Evolutionary conservation across 139 green algal genomes (phyloP).

Genomic region (Mesotaenium endlicherianum): DNA sequence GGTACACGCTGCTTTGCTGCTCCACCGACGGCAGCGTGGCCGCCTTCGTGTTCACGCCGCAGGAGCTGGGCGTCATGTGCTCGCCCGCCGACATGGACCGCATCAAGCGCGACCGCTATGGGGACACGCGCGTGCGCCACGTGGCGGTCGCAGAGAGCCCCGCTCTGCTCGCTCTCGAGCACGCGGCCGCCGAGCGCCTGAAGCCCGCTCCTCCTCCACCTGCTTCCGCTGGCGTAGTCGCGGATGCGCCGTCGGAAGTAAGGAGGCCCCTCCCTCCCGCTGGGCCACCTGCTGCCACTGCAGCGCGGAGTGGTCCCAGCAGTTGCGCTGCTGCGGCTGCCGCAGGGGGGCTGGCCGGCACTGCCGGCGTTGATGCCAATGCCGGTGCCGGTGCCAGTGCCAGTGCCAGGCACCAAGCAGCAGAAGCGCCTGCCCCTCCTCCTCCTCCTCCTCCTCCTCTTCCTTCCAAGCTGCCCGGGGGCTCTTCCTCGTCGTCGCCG

Average conservation of each 20-base stretch:
- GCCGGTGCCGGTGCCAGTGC: background rate
- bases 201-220: background rate
- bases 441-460: too few relatives aligned
- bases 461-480: too few relatives aligned
- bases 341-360: too few relatives aligned
- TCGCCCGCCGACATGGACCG: conserved; percentile 57
- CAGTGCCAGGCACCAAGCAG: background rate
- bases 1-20: conserved; percentile 67
- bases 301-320: too few relatives aligned
- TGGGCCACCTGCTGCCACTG: background rate
- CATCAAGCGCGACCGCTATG: conserved; percentile 65
- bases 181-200: background rate
- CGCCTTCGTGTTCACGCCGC: conserved; percentile 57
- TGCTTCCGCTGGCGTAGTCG: background rate
- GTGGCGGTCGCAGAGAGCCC: conserved; percentile 45
- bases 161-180: conserved; percentile 51
- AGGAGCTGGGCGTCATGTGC: conserved; percentile 62
- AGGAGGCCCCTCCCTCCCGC: background rate
- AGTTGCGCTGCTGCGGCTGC: too few relatives aligned
- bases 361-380: background rate
- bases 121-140: conserved; percentile 25
- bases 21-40: conserved; percentile 75
- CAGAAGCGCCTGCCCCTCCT: background rate
- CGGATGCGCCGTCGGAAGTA: too few relatives aligned
- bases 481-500: background rate